Base-by-base conservation (phyloP, 192 early-diverging fungal genomes). In the Coemansia sp. region DNA sequence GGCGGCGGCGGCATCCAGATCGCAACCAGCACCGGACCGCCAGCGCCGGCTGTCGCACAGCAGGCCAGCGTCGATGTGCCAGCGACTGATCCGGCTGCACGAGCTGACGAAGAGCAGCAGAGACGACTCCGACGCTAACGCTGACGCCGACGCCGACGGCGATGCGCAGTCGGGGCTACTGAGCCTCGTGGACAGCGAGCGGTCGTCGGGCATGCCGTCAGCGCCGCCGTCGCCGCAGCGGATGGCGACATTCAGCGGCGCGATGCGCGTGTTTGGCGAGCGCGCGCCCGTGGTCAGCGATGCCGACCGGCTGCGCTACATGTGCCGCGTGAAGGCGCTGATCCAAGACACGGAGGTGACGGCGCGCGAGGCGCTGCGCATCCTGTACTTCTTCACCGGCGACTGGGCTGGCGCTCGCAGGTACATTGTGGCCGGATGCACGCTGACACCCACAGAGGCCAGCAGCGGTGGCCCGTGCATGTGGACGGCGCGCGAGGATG, bases 211-310 rank as follows among this genome's bases (percentile, higher is more conserved):
- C 54, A 56, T 21, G 0, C 36, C 45, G 10, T 73, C 73, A 4
- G 51, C 48, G 49, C 71, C 79, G 13, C 57, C 74, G 19, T 69
- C 71, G 8, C 79, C 79, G 18, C 45, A 57, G 10, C 74, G 71
- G 16, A 70, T 70, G 36, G 67, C 79, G 10, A 57, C 71, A 41
- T 71, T 82, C 62, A 76, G 79, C 61, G 79, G 79, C 19, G 41
- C 79, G 6, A 82, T 82, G 71, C 79, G 79, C 4, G 79, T 76
- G 65, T 72, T 72, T 56, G 79, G 79, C 47, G 74, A 73, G 21
- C 41, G 67, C 51, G 79, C 62, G 26, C 74, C 74, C 10, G 60
- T 70, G 32, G 40, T 82, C 16, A 67, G 59, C 46, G 71, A 76
- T 43, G 39, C 51, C 2, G 74, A 82, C 8, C 66, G 74, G 37